Percentiles rank a stretch among this genome's conserved stretches.
These are phyloP conservation scores for Quercus wislizeni DNA, from an alignment of 306 rosid genomes.

Conservation along the genomic window DNA sequence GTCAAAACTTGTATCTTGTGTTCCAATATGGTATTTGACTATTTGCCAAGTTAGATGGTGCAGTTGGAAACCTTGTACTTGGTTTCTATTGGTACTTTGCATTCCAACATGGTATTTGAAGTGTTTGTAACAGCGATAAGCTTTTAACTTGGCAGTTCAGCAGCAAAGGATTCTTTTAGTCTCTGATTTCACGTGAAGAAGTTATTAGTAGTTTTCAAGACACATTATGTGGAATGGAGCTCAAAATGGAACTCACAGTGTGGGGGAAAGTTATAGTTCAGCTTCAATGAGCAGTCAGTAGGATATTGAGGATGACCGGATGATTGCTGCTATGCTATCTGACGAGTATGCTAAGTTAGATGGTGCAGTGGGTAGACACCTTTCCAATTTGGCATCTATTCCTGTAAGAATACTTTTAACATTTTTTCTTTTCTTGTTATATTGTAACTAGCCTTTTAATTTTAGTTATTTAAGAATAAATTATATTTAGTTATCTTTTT, in stretches of 20 bases:
- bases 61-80: too few species aligned
- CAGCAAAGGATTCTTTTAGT: not conserved
- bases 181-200: slow-evolving; percentile 1
- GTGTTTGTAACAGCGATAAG: not conserved
- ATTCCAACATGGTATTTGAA: not conserved
- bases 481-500: not conserved
- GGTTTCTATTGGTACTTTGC: not conserved
- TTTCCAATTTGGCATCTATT: slow-evolving; percentile 64
- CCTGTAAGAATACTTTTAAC: slow-evolving; percentile 38
- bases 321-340: slow-evolving; percentile 72
- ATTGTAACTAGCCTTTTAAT: not conserved
- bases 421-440: not conserved
- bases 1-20: not conserved
- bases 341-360: slow-evolving; percentile 84
- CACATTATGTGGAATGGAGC: slow-evolving; percentile 41
- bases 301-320: slow-evolving; percentile 62
- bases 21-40: not conserved
- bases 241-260: slow-evolving; percentile 36
- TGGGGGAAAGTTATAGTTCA: slow-evolving; percentile 63
- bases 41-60: too few species aligned
- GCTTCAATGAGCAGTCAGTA: slow-evolving; percentile 57
- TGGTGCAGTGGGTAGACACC: slow-evolving; percentile 61
- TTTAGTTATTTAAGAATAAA: not conserved
- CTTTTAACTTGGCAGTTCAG: not conserved
- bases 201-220: not conserved